Evolutionary conservation across 768 basidiomycete species (phyloP).

Genomic region (Galerina sulciceps): DNA sequence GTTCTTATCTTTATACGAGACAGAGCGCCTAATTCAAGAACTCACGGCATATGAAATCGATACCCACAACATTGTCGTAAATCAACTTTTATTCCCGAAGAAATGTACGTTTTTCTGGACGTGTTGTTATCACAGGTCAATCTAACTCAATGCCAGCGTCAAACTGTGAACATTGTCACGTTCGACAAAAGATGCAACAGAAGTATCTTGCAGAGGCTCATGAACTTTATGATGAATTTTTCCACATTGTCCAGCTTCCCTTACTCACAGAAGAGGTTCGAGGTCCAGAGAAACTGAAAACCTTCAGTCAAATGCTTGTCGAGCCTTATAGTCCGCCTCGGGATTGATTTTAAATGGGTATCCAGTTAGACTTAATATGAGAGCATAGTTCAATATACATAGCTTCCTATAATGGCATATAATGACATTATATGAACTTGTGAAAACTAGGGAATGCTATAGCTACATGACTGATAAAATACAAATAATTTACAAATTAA

Average conservation of each 20-base stretch:
- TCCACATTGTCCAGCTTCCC: conserved; percentile 94
- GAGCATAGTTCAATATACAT: no score
- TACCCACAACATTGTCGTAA: conserved; percentile 98
- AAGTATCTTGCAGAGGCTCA: conserved; percentile 97
- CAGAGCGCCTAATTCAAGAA: conserved; percentile 96
- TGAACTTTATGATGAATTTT: conserved; percentile 97
- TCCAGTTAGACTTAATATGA: no score
- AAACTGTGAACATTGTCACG: conserved; percentile 93
- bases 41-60: conserved; percentile 94
- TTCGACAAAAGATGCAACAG: conserved; percentile 97
- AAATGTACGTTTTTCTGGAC: conserved; percentile 55
- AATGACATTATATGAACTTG: no score
- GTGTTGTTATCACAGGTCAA: not conserved
- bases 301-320: conserved; percentile 92
- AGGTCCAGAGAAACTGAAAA: conserved; percentile 90
- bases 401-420: no score
- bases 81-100: conserved; percentile 95
- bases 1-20: conserved; percentile 97
- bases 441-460: not conserved
- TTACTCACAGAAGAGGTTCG: conserved; percentile 96
- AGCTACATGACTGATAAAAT: conserved; percentile 6
- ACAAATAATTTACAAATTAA: conserved; percentile 10
- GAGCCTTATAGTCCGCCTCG: conserved; percentile 73
- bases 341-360: conserved; percentile 28
- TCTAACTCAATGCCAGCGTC: conserved; percentile 55